Conservation (phyloP, 371 early-diverging fungal genomes). For the Blyttiomyces sp. region DNA sequence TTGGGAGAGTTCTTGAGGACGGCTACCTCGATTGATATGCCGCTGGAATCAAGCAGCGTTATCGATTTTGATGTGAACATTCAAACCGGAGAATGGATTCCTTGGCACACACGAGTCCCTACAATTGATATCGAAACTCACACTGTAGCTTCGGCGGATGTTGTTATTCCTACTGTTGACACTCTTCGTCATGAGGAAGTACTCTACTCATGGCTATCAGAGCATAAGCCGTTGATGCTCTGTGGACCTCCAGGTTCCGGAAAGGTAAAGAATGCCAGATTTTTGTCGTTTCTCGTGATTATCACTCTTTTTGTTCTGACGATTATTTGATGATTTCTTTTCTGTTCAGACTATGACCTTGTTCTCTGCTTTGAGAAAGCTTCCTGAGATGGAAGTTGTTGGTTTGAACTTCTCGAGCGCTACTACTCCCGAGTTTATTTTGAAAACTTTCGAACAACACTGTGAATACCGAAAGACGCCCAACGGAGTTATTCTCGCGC, state of each 20-base stretch:
- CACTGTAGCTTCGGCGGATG: constrained; percentile 86
- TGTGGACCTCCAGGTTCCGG: constrained; percentile 99
- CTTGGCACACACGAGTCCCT: constrained; percentile 91
- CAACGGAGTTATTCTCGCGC: constrained; percentile 84
- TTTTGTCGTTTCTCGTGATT: neutral
- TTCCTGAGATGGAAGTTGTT: constrained; percentile 94
- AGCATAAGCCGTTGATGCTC: constrained; percentile 90
- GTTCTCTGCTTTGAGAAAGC: constrained; percentile 90
- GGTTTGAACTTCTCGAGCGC: constrained; percentile 98
- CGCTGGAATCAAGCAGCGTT: constrained; percentile 63
- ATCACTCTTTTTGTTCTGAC: neutral
- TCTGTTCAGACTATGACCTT: constrained; percentile 85
- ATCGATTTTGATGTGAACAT: constrained; percentile 90
- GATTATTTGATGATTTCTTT: neutral
- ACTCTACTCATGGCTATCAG: constrained; percentile 90
- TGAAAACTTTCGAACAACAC: constrained; percentile 96
- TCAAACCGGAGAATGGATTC: constrained; percentile 76
- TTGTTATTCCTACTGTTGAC: constrained; percentile 97
- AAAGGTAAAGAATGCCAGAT: constrained; percentile 50
- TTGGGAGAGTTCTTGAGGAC: constrained; percentile 83
- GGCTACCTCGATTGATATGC: constrained; percentile 78
- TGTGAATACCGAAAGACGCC: constrained; percentile 97
- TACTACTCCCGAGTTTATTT: constrained; percentile 91
- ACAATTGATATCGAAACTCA: constrained; percentile 94
- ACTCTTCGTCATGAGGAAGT: constrained; percentile 97